Base-by-base conservation (phyloP, 2,329 filamentous ascomycete genomes). In the Aaosphaeria pasadenensis region DNA sequence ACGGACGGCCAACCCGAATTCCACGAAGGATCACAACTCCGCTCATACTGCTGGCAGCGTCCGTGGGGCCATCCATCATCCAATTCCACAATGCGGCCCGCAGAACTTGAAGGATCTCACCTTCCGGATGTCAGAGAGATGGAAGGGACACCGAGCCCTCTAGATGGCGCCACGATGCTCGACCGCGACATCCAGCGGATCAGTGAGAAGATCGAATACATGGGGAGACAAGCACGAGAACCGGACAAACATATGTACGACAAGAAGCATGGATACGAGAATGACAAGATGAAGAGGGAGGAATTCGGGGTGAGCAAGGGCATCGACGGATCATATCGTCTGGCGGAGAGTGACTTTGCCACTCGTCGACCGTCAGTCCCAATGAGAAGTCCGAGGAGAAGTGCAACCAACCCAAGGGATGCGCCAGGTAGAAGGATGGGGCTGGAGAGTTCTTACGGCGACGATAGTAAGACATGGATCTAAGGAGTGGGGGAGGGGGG, bases 41-140 rank as follows among this genome's bases (percentile, higher is more conserved):
- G 59, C 2, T 64, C 59, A 4, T 70, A 64, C 60, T 71, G 68
- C 49, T 71, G 68, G 68, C 61, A 63, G 45, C 62, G 65, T 32
- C 39, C 57, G 17, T 70, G 62, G 63, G 59, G 61, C 24, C 57
- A 59, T 4, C 55, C 55, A 24, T 55, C 57, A 5, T 49, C 54
- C 7, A 9, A 11, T 29, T 7, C 6, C 7, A 46, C 51, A 11
- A 54, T 51, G 7, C 53, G 51, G 7, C 64, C 65, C n/a, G 55
- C 59, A 17, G 66, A 69, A 48, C 59, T 69, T 7, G 65, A 69
- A 7, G 64, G 58, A 6, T 44, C 42, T 17, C 48, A 43, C 7
- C n/a, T 48, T 2, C 36, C 39, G 3, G n/a, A 39, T 5, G 43
- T 35, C 6, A 45, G 46, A 30, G 50, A 53, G 36, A 36, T 52